These are phyloP conservation scores for Lithocarpus polystachyus DNA, from an alignment of 306 rosid genomes.

Conservation along the genomic window DNA sequence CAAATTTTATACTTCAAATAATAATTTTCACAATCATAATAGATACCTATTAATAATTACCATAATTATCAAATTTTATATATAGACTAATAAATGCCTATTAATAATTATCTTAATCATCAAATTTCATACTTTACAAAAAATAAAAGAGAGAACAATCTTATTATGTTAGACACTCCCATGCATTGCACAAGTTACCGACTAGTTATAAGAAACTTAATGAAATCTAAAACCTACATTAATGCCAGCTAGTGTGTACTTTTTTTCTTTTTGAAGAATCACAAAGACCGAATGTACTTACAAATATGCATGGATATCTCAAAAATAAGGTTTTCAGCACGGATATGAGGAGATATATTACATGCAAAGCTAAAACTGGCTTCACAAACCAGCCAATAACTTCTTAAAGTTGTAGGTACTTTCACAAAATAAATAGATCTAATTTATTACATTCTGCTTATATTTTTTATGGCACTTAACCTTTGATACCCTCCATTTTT, in stretches of 20 bases:
- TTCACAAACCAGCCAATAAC: neutral
- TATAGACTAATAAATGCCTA: too few relatives aligned
- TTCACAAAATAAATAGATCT: neutral
- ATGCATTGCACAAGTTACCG: too few relatives aligned
- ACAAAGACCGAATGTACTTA: neutral
- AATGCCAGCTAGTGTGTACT: neutral
- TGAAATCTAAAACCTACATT: constrained; percentile 4
- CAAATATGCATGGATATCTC: neutral
- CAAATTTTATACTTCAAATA: too few relatives aligned
- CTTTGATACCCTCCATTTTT: neutral
- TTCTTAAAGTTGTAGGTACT: neutral
- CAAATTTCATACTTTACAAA: too few relatives aligned
- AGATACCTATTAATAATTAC: too few relatives aligned
- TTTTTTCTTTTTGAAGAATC: too few relatives aligned
- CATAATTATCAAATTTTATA: too few relatives aligned
- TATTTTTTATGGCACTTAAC: neutral
- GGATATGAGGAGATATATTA: neutral
- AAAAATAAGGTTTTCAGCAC: too few relatives aligned
- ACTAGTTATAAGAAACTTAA: neutral
- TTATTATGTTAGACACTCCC: too few relatives aligned
- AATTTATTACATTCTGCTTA: neutral
- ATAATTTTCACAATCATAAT: too few relatives aligned
- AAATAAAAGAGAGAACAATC: too few relatives aligned
- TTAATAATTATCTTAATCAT: too few relatives aligned
- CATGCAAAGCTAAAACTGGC: neutral